A percentile compares a stretch with the other conserved stretches of the same genome.
Evolutionary conservation across 148 eudicot genomes (phyloP).

Genomic region (Fagopyrum tataricum): DNA sequence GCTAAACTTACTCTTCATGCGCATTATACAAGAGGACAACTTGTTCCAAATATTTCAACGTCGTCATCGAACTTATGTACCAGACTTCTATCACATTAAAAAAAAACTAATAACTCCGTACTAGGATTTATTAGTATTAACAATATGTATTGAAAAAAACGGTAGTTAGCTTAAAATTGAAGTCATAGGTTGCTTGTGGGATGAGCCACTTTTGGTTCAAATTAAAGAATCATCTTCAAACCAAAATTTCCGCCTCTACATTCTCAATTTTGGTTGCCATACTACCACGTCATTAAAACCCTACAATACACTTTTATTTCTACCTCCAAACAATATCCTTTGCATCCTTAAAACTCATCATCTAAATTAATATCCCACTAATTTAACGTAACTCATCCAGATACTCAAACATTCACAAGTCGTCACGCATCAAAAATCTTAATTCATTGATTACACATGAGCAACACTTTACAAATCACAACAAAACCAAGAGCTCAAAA

Average conservation of each 20-base stretch:
- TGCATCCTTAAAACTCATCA: neutral
- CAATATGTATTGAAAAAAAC: neutral
- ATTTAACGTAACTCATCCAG: neutral
- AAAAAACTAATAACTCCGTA: no score
- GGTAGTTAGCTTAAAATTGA: neutral
- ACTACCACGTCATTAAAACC: neutral
- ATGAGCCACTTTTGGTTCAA: neutral
- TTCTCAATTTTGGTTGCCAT: neutral
- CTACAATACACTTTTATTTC: neutral
- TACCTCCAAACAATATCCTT: neutral
- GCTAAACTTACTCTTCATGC: no score
- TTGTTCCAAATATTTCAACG: no score
- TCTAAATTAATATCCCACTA: neutral
- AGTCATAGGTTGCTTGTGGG: neutral
- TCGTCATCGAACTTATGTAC: no score
- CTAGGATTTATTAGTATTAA: neutral
- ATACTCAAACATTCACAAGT: neutral
- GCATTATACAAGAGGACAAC: no score
- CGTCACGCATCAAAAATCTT: neutral
- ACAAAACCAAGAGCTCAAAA: neutral
- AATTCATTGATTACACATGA: neutral
- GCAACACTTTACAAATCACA: neutral
- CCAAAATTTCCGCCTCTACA: constrained; percentile 7
- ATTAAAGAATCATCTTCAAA: neutral
- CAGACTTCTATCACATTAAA: no score